Evolutionary conservation across 1,284 basidiomycete genomes (phyloP), one percentile per base, ranked within the genome.

Genomic region (Farysia itapuensis): DNA sequence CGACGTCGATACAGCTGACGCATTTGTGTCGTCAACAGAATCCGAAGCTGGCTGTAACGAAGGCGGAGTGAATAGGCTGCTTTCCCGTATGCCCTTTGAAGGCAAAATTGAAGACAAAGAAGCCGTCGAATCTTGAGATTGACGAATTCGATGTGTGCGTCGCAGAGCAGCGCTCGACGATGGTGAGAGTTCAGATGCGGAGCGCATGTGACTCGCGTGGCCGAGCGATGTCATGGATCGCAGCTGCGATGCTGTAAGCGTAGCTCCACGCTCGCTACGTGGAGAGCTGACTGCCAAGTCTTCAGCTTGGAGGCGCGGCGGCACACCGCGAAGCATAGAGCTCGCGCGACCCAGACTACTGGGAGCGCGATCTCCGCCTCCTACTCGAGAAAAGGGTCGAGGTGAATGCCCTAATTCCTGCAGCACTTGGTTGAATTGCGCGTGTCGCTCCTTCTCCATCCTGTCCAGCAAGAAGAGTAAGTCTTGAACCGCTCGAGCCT

Each of bases 401-500:
- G 50, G 50, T 16, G 57, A 60, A 18, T 45, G 57, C 11, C 50
- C 57, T 42, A 60, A 36, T 13, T 60, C 57, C 5, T 48, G 42
- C 18, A 60, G 39, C 5, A 48, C 50, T 30, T 49, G 45, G 22
- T 60, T 60, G 57, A 53, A 53, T 16, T 60, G 57, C 13, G 39
- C 36, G 26, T 61, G 58, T n/a, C 58, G 42, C 39, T 56, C 58
- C 44, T 61, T 60, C 30, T 60, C 57, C 1, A 50, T 53, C 18
- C 57, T 40, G 8, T 60, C 57, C 3, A 60, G 50, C 1, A 53
- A 39, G 46, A 60, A 60, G 8, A 60, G 50, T 19, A 60, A 15
- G 34, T 60, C 57, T 23, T 60, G 57, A 15, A 60, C 42, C 18
- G 57, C 57, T 13, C 57, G 50, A 2, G 57, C 57, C 15, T 60